Evolutionary conservation across 805 yeast species (phyloP), one percentile per base, ranked within the genome.

Genomic region (Ogataea degrootiae): DNA sequence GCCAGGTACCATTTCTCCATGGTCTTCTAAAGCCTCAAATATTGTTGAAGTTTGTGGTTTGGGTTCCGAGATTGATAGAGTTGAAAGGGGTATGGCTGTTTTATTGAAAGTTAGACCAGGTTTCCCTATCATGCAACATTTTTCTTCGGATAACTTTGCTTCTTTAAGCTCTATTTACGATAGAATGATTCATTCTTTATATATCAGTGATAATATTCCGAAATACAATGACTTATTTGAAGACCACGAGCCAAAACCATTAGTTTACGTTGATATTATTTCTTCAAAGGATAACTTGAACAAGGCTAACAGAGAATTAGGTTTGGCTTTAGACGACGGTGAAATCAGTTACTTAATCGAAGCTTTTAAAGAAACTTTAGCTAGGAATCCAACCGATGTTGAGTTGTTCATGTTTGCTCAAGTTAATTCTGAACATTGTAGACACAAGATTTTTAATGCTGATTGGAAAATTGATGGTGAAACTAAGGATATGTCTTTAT

Each of bases 331-430:
- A 58, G 98, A 95, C 69, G 74, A 78, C 50, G 96, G 96, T 49
- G 99, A 94, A 72, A 88, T 94, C 58, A 87, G 86, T 41, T 94
- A 94, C 69, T 77, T 94, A 61, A 77, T 83, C 59, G 73, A 80
- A 31, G 95, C 97, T 1, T 94, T 94, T 72, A 85, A 81, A 48
- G 75, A 83, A 44, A 77, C 76, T 34, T 72, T 85, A 55, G 82
- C 85, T 41, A 82, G 98, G 68, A 88, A 91, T 65, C 98, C 99
- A 45, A 92, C 98, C 33, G 99, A 94, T 68, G 98, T 90, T 22
- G 99, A 94, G 70, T 75, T 94, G 53, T 94, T 94, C 70, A 94
- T 94, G 97, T 94, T 94, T 74, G 99, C 99, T 38, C 99, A 94
- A 72, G 99, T 94, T 57, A 94, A 94, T 74, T 90, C 97, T 23